Percentiles rank a stretch among this genome's conserved stretches.
phyloP scores from a whole-genome alignment of 768 basidiomycete genomes.

The Agaricus subrufescens region DNA sequence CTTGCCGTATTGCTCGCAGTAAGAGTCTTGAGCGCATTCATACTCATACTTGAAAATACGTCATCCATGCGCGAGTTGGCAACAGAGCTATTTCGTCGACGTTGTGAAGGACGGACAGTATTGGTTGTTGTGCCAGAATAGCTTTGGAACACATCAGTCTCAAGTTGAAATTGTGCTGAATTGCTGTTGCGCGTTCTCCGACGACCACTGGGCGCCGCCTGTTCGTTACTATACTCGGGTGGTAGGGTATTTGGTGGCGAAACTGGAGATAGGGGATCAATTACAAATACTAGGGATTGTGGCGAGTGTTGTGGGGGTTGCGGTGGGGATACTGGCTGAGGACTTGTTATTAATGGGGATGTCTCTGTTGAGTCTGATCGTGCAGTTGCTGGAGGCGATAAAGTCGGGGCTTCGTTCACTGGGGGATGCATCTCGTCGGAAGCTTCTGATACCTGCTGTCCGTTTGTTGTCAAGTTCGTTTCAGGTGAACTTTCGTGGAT shows the following conservation, averaged over 20 bases:
- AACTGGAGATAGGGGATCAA: conserved; percentile 7
- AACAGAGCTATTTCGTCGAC: conserved; percentile 38
- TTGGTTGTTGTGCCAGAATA: conserved; percentile 2
- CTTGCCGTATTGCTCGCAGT: conserved; percentile 67
- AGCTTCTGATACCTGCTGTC: neutral
- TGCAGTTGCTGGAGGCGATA: conserved; percentile 1
- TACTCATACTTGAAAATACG: conserved; percentile 62
- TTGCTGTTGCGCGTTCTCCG: conserved; percentile 12
- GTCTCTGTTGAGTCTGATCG: neutral
- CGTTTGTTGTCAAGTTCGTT: neutral
- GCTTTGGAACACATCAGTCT: neutral
- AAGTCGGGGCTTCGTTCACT: neutral
- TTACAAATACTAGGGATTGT: conserved; percentile 6
- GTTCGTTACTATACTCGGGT: neutral
- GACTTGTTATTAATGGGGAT: neutral
- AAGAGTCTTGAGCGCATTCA: conserved; percentile 62
- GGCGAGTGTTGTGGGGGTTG: neutral
- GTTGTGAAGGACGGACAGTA: conserved; percentile 18
- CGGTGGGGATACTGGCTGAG: neutral
- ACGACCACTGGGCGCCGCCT: conserved; percentile 12
- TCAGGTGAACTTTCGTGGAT: neutral
- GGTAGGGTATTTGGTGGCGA: conserved; percentile 1
- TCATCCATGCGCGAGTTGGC: conserved; percentile 29
- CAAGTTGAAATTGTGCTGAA: neutral
- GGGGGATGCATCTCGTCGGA: neutral